Evolutionary conservation across 2,329 filamentous ascomycete species (phyloP).

Genomic region (Colletotrichum shisoi): DNA sequence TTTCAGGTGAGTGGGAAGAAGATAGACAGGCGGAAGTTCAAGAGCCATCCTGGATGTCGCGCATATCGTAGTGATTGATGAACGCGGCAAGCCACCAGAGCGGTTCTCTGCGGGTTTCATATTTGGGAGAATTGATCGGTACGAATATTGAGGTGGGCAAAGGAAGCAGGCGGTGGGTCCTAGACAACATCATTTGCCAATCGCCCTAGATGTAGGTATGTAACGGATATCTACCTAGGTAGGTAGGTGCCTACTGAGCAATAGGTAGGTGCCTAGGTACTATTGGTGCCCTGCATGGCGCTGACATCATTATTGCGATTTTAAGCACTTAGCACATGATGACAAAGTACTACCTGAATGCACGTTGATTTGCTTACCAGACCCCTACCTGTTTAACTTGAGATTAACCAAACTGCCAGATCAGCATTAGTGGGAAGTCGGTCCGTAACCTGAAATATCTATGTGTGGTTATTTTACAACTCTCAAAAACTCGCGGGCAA

Average conservation of each 20-base stretch:
- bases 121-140: neutral
- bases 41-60: slow-evolving; percentile 41
- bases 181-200: neutral
- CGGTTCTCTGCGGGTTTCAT: neutral
- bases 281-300: neutral
- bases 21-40: slow-evolving; percentile 70
- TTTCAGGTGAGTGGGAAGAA: slow-evolving; percentile 75
- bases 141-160: neutral
- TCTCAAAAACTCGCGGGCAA: no score
- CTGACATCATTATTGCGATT: slow-evolving; percentile 27
- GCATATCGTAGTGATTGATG: neutral
- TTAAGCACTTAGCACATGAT: neutral
- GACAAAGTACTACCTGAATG: neutral
- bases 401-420: no score
- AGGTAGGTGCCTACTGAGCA: no score
- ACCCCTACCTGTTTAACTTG: no score
- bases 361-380: neutral
- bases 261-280: no score
- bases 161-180: neutral
- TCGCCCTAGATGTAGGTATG: no score
- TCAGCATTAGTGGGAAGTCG: no score
- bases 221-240: no score
- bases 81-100: neutral
- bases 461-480: neutral
- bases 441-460: neutral